Base-by-base conservation (phyloP, 768 basidiomycete genomes). In the Hemileccinum rubropunctum region DNA sequence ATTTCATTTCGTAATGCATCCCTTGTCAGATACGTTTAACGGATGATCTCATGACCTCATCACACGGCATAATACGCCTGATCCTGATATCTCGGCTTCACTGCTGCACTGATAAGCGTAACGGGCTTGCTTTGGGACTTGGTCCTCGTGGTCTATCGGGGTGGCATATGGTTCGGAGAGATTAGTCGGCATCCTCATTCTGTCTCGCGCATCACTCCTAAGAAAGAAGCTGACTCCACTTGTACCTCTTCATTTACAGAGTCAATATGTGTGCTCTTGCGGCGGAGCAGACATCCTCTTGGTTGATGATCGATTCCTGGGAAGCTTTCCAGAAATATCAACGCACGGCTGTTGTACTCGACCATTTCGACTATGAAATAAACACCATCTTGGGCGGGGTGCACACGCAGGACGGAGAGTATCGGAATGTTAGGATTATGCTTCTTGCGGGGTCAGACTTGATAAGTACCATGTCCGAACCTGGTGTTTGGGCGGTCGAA, bases 241-340 rank as follows among this genome's bases (percentile, higher is more conserved):
- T 33, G 48, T 48, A 55, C 41, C 54, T 60, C 60, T 54, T 60
- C 48, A 57, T 60, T 55, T 63, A 59, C 68, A 91, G 91, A 54
- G 87, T 88, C 47, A 81, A 81, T 58, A 93, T 92, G 89, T 93
- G 91, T 72, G 86, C 80, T 45, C 78, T 94, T 32, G 95, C 91
- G 11, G 84, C 92, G 30, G 88, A 94, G 65, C 84, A 95, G 63
- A 93, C 95, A 3, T 86, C 86, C 39, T 80, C 84, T 18, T 98
- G 92, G 92, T 77, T 99, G 39, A 98, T 97, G 94, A 88, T 98
- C 38, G 97, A 99, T 65, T 77, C 93, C 17, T 99, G 95, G 95
- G 97, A 99, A 70, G 93, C 95, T 13, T 87, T 91, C 67, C 95
- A 93, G 69, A 76, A 81, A 41, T 99, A 99, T 74, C 90, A 93